Conservation (phyloP, 768 basidiomycete species). For the Naganishia kalamii region DNA sequence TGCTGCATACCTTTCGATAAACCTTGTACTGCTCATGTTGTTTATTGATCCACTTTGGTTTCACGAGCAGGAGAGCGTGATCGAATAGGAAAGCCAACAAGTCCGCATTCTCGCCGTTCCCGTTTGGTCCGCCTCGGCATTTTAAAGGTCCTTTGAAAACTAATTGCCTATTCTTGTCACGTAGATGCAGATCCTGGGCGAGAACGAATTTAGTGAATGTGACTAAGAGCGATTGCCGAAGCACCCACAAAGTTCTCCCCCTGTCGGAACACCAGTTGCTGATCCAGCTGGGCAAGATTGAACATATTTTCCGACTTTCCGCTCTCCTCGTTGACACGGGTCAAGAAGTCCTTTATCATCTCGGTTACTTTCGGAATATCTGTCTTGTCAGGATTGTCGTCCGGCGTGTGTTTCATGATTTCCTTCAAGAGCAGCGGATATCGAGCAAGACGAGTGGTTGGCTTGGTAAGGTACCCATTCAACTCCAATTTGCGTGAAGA, state of each 20-base stretch:
- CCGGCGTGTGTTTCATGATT: constrained; percentile 82
- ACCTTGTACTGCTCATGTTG: constrained; percentile 79
- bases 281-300: constrained; percentile 86
- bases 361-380: constrained; percentile 68
- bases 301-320: constrained; percentile 95
- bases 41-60: constrained; percentile 68
- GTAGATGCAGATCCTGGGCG: constrained; percentile 69
- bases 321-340: constrained; percentile 82
- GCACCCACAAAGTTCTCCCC: constrained; percentile 83
- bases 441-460: constrained; percentile 92
- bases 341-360: constrained; percentile 73
- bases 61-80: constrained; percentile 90
- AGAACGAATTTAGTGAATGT: too few species aligned
- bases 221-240: too few species aligned
- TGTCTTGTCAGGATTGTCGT: constrained; percentile 78
- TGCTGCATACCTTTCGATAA: constrained; percentile 70
- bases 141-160: constrained; percentile 85
- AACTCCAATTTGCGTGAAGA: constrained; percentile 94
- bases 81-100: constrained; percentile 92
- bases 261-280: constrained; percentile 79
- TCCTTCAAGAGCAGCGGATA: constrained; percentile 90
- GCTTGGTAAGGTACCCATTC: constrained; percentile 96
- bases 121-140: constrained; percentile 64
- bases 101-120: constrained; percentile 69
- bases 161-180: constrained; percentile 82